Evolutionary conservation across 805 yeast species (phyloP), one percentile per base, ranked within the genome.

Genomic region (Saccharomycopsis microspora): DNA sequence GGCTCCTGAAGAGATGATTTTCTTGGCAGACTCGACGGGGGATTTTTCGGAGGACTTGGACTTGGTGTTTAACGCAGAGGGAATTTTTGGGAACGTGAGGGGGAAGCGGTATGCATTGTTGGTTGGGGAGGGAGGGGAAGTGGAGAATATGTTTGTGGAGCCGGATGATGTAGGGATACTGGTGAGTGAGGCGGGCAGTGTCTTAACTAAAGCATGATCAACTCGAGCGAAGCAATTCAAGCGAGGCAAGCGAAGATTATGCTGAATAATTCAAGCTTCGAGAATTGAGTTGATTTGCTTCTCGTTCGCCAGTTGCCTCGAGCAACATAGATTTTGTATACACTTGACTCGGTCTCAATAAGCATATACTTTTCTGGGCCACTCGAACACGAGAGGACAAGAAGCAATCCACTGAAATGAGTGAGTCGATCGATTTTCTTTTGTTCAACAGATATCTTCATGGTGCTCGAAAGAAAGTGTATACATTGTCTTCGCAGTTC

Each of bases 1-100:
- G 28, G 56, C 61, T 10, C 64, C 62, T 9, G 53, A 50, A 4
- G 60, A 57, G 47, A 64, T 81, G 46, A 71, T 74, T 48, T 75
- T 83, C 61, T 69, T 87, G 54, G 86, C 95, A 39, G 96, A 88
- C 63, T 81, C 93, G n/a, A 64, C 68, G 47, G 95, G 83, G 30
- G 81, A 77, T 44, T 85, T 87, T 60, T 75, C 82, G 53, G 69
- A 69, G 47, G 76, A 74, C 27, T 69, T 82, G 60, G 93, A 77
- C 53, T 67, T 81, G 48, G 66, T 72, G 34, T 85, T 87, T 55
- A 95, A 87, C 60, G 94, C 95, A 41, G 57, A 82, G 50, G 72
- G 73, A 53, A 64, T 83, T 59, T 85, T 88, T 59, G 96, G 96
- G 43, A 80, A 80, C 60, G 64, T 68, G 50, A 77, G 96, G 66